Percentiles rank a stretch among this genome's conserved stretches.
Evolutionary conservation across 2,329 filamentous ascomycete genomes (phyloP).

Genomic region (Penicillium sp.): DNA sequence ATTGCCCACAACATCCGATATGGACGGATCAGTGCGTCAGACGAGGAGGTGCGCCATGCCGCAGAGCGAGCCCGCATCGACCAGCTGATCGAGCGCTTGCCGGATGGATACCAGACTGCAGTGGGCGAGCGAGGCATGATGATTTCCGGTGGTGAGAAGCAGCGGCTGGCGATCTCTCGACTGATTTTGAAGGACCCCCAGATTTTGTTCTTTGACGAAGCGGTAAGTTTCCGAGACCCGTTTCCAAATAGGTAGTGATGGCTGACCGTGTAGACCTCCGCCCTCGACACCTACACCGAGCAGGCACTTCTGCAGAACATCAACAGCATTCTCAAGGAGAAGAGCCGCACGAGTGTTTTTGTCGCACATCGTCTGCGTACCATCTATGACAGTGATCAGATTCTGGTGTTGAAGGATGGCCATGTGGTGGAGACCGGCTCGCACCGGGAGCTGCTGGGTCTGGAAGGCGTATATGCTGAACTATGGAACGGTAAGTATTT

Average conservation of each 20-base stretch:
- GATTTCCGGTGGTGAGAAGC: conserved; percentile 94
- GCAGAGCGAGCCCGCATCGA: conserved; percentile 80
- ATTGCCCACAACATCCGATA: conserved; percentile 96
- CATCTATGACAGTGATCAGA: conserved; percentile 87
- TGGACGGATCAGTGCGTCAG: conserved; percentile 70
- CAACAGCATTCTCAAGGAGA: conserved; percentile 84
- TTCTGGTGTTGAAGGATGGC: conserved; percentile 83
- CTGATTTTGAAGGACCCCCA: conserved; percentile 85
- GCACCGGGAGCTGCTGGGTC: conserved; percentile 75
- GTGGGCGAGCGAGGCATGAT: conserved; percentile 94
- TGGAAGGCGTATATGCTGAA: conserved; percentile 69
- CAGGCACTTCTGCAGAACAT: conserved; percentile 87
- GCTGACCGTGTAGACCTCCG: conserved; percentile 57
- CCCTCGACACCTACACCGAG: conserved; percentile 89
- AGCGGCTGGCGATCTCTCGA: conserved; percentile 77
- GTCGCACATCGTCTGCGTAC: conserved; percentile 88
- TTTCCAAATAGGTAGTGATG: neutral
- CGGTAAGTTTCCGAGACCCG: conserved; percentile 45
- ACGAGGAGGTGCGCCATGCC: conserved; percentile 68
- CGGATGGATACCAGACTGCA: conserved; percentile 82
- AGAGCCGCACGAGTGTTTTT: conserved; percentile 84
- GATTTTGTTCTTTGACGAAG: conserved; percentile 90
- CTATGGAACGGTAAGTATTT: conserved; percentile 73
- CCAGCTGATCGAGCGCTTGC: conserved; percentile 71
- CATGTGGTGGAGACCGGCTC: conserved; percentile 83